Evolutionary conservation across 306 rosid genomes (phyloP), one percentile per base, ranked within the genome.

Genomic region (Citrullus mucosospermus): DNA sequence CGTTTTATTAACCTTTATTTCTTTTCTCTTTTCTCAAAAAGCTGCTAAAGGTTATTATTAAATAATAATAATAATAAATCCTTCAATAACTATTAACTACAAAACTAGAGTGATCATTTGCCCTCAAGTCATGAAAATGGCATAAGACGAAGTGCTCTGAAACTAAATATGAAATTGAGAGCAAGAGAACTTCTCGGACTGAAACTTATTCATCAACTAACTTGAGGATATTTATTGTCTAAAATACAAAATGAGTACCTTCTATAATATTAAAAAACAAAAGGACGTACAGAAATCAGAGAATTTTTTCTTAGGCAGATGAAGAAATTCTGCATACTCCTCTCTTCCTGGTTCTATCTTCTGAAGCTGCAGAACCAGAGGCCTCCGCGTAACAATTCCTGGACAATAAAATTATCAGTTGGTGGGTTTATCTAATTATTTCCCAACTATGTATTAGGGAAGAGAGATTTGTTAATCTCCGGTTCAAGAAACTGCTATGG

Each of bases 351-450:
- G 81, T 54, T 90, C 91, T 18, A 71, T 75, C 85, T 87, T 86
- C 67, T 91, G 87, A 78, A 93, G 88, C 85, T 91, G 98, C 90
- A 93, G 84, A 74, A 93, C 97, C 84, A 93, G 83, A 30, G 97
- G 98, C 83, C 98, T 93, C 79, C 98, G 90, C 12, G 98, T 93
- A 81, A 93, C 97, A 83, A 93, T 93, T 76, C 98, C 98, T 91
- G 84, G 50, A 65, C 62, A 74, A 1, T 68, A 43, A 68, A 43
- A 77, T 6, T 48, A 58, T 54, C 17, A 20, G 36, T 69, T 43
- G 36, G 48, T 69, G 76, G 12, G 11, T 20, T 22, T 20, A 41
- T 28, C 14, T 28, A 32, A 32, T 15, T 15, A 60, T 68, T 44
- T 43, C 55, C 75, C 1, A 11, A 43, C 12, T n/a, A n/a, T 41